These are phyloP conservation scores for Leavenworthia alabamica DNA, from an alignment of 345 rosid species.

Conservation along the genomic window DNA sequence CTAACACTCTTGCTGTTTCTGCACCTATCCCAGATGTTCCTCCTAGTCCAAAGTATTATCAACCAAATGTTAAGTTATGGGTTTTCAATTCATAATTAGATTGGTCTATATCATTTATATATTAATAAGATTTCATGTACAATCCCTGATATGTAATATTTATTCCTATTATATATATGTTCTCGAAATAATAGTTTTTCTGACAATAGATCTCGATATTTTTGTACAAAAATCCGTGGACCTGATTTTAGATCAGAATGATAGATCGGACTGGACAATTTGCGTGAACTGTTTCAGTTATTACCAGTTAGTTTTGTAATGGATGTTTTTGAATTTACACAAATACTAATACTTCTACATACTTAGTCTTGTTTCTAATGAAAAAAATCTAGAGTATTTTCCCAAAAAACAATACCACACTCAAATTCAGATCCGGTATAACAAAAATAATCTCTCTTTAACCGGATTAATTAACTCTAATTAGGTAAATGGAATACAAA, in stretches of 20 bases:
- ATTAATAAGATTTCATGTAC: too few species aligned
- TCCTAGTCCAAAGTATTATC: slow-evolving; percentile 35
- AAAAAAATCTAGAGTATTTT: too few species aligned
- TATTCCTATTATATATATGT: too few species aligned
- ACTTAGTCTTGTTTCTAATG: background rate
- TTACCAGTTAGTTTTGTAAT: background rate
- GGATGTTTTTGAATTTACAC: background rate
- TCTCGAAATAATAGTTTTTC: too few species aligned
- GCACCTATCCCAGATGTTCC: slow-evolving; percentile 93
- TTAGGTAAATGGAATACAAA: background rate
- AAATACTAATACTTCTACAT: background rate
- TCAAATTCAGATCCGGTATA: background rate
- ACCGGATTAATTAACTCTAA: background rate
- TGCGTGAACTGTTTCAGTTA: slow-evolving; percentile 5
- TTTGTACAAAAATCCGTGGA: too few species aligned
- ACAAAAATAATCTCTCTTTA: background rate
- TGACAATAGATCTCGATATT: too few species aligned
- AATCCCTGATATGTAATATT: too few species aligned
- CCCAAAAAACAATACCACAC: background rate
- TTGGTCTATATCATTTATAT: too few species aligned
- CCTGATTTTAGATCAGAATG: too few species aligned
- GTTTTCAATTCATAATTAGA: too few species aligned
- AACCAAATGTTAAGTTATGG: too few species aligned
- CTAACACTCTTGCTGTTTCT: slow-evolving; percentile 80
- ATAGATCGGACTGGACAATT: too few species aligned